These are phyloP conservation scores for Magnusiomyces fungicola DNA, from an alignment of 1,139 yeast genomes.

Conservation along the genomic window DNA sequence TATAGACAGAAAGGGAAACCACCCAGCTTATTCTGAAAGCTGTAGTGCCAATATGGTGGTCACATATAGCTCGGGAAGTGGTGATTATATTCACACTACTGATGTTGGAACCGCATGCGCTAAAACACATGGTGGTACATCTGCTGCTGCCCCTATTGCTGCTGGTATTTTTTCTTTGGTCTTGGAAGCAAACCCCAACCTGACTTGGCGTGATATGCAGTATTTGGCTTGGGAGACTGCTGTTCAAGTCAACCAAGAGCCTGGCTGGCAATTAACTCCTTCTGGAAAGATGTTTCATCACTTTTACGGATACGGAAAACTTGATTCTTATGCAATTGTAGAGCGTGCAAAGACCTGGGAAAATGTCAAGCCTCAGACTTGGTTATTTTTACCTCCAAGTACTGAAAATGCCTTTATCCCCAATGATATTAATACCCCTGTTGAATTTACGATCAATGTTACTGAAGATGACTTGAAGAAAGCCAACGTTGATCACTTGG, in stretches of 20 bases:
- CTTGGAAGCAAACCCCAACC: constrained; percentile 69
- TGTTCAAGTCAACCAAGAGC: constrained; percentile 58
- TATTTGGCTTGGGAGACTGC: constrained; percentile 71
- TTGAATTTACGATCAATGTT: constrained; percentile 43
- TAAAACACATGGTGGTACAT: constrained; percentile 84
- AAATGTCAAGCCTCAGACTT: constrained; percentile 83
- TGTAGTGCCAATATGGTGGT: constrained; percentile 97
- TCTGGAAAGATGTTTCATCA: constrained; percentile 69
- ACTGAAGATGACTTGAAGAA: constrained; percentile 43
- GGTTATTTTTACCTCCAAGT: constrained; percentile 52
- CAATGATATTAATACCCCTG: constrained; percentile 24
- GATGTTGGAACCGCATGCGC: constrained; percentile 70
- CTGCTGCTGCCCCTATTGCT: constrained; percentile 98
- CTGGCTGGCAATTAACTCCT: constrained; percentile 55
- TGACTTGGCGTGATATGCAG: constrained; percentile 96
- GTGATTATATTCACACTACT: constrained; percentile 86
- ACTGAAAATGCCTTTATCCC: constrained; percentile 29
- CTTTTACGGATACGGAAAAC: constrained; percentile 85
- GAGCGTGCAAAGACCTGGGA: constrained; percentile 71
- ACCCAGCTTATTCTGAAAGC: constrained; percentile 84
- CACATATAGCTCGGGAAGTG: constrained; percentile 87
- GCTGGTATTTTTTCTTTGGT: constrained; percentile 88
- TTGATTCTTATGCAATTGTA: constrained; percentile 76
- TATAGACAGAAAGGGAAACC: constrained; percentile 74
- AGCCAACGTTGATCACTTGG: constrained; percentile 63